phyloP scores from a whole-genome alignment of 352 stramenopile species.

The Pythium volutum region DNA sequence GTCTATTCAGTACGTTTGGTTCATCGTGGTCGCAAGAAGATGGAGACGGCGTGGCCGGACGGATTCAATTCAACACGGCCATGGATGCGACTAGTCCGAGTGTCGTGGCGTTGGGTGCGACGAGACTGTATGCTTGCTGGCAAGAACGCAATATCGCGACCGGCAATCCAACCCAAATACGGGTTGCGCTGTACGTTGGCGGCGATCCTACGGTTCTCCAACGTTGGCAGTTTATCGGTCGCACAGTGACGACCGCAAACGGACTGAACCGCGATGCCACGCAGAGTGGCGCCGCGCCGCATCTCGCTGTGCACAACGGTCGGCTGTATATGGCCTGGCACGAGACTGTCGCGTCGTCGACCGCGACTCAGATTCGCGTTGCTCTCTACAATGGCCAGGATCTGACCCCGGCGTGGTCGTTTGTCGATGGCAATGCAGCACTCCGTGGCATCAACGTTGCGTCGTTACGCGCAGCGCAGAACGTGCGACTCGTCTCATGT shows the following conservation, averaged over 20 bases:
- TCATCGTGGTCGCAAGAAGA: constrained; percentile 42
- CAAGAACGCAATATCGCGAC: constrained; percentile 34
- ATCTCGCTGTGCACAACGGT: constrained; percentile 27
- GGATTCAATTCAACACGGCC: constrained; percentile 42
- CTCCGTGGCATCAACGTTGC: constrained; percentile 44
- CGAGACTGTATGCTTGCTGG: constrained; percentile 49
- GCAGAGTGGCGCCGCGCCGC: constrained; percentile 32
- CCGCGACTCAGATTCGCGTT: constrained; percentile 45
- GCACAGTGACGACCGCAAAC: constrained; percentile 10
- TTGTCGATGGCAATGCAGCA: constrained; percentile 52
- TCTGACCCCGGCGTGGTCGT: constrained; percentile 38
- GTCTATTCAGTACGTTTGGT: constrained; percentile 30
- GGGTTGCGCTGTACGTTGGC: constrained; percentile 34
- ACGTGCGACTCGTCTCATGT: constrained; percentile 43
- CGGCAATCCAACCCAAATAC: constrained; percentile 43
- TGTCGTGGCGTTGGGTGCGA: constrained; percentile 25
- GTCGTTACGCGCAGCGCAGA: constrained; percentile 27
- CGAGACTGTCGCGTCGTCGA: constrained; percentile 25
- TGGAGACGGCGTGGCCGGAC: constrained; percentile 26
- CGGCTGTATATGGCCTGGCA: constrained; percentile 67
- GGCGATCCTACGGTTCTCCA: constrained; percentile 22
- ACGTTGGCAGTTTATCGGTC: constrained; percentile 44
- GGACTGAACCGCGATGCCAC: constrained; percentile 52
- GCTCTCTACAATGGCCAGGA: constrained; percentile 50
- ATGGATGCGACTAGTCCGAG: constrained; percentile 37